These are phyloP conservation scores for Patellifolia procumbens DNA, from an alignment of 179 eudicot genomes.

Conservation along the genomic window DNA sequence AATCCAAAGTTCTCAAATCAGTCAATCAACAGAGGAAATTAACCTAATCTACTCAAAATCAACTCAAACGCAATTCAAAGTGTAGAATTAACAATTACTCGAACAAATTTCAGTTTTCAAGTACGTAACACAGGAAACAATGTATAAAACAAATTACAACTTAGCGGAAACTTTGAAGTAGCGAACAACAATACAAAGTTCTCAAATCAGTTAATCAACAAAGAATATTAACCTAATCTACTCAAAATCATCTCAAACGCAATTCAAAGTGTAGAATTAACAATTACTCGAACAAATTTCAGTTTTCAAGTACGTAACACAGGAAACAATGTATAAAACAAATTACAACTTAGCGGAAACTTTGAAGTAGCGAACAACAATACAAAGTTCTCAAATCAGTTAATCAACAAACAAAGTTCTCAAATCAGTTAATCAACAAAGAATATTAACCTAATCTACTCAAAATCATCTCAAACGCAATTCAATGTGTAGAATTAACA, in stretches of 20 bases:
- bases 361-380: background rate
- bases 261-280: too few relatives aligned
- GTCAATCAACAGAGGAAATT: background rate
- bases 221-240: too few relatives aligned
- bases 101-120: too few relatives aligned
- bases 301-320: background rate
- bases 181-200: background rate
- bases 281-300: too few relatives aligned
- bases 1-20: background rate
- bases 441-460: too few relatives aligned
- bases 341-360: background rate
- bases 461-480: too few relatives aligned
- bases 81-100: too few relatives aligned
- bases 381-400: background rate
- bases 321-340: background rate
- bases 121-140: background rate
- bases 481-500: too few relatives aligned
- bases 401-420: background rate
- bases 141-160: background rate
- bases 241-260: too few relatives aligned
- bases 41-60: too few relatives aligned
- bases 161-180: background rate
- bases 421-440: too few relatives aligned
- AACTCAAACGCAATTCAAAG: too few relatives aligned
- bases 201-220: background rate